These are phyloP conservation scores for Arthrinium phaeospermum DNA, from an alignment of 2,329 filamentous ascomycete genomes.

Conservation along the genomic window DNA sequence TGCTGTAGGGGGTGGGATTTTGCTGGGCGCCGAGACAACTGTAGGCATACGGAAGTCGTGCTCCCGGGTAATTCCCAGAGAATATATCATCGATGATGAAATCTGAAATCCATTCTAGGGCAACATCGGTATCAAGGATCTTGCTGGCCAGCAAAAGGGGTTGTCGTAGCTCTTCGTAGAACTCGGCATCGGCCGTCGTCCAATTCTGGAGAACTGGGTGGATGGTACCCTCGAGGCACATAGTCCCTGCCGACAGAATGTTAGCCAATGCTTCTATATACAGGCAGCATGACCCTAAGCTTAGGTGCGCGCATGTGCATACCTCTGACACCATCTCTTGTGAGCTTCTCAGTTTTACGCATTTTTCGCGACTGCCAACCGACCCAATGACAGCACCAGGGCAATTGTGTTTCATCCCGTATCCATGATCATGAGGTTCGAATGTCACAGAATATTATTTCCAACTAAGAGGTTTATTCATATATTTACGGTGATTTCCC, in stretches of 20 bases:
- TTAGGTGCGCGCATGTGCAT: background rate
- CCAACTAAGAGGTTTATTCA: background rate
- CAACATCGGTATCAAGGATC: constrained; percentile 34
- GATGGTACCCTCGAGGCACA: constrained; percentile 34
- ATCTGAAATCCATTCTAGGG: constrained; percentile 41
- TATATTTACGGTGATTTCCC: background rate
- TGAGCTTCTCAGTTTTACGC: background rate
- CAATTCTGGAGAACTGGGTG: constrained; percentile 40
- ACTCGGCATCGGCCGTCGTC: constrained; percentile 28
- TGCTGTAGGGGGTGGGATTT: constrained; percentile 27
- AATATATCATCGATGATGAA: constrained; percentile 41
- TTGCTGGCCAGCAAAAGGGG: constrained; percentile 40
- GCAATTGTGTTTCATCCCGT: background rate
- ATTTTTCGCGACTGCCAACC: background rate
- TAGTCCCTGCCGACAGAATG: background rate
- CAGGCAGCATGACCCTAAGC: background rate
- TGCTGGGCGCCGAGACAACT: background rate
- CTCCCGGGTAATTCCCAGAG: constrained; percentile 34
- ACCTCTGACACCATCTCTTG: background rate
- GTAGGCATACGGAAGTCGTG: background rate
- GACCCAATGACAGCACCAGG: background rate
- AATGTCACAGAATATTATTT: background rate
- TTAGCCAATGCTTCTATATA: background rate
- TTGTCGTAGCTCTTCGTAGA: constrained; percentile 36
- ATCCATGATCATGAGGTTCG: background rate